These are phyloP conservation scores for Chionographis japonica DNA, from an alignment of 106 monocot genomes.

Conservation along the genomic window DNA sequence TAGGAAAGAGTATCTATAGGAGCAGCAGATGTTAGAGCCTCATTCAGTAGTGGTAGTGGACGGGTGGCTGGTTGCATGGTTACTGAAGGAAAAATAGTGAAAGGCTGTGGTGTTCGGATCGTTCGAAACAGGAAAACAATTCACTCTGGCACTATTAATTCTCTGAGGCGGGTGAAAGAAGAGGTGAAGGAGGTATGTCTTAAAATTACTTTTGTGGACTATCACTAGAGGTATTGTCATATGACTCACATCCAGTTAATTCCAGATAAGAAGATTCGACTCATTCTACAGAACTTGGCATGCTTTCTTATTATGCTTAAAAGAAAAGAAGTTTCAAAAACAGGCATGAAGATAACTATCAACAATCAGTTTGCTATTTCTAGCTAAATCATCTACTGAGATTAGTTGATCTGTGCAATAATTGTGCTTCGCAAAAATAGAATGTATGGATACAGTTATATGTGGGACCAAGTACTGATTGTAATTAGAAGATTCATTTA, in stretches of 20 bases:
- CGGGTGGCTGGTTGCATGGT: constrained; percentile 97
- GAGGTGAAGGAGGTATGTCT: constrained; percentile 90
- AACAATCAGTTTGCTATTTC: too few species aligned
- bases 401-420: too few species aligned
- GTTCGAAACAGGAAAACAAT: constrained; percentile 65
- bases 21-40: constrained; percentile 69
- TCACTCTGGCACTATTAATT: constrained; percentile 61
- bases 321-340: too few species aligned
- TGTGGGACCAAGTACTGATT: too few species aligned
- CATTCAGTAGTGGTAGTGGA: constrained; percentile 94
- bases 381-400: too few species aligned
- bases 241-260: background rate
- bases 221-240: background rate
- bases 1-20: constrained; percentile 89
- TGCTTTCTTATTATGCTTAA: too few species aligned
- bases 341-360: too few species aligned
- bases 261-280: background rate
- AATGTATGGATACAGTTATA: too few species aligned
- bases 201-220: background rate
- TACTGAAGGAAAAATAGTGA: constrained; percentile 71
- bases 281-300: background rate
- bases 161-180: constrained; percentile 90
- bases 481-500: too few species aligned
- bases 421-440: too few species aligned
- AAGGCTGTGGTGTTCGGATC: constrained; percentile 69